Conservation (phyloP, 1,139 yeast species). For the Diutina catenulata region DNA sequence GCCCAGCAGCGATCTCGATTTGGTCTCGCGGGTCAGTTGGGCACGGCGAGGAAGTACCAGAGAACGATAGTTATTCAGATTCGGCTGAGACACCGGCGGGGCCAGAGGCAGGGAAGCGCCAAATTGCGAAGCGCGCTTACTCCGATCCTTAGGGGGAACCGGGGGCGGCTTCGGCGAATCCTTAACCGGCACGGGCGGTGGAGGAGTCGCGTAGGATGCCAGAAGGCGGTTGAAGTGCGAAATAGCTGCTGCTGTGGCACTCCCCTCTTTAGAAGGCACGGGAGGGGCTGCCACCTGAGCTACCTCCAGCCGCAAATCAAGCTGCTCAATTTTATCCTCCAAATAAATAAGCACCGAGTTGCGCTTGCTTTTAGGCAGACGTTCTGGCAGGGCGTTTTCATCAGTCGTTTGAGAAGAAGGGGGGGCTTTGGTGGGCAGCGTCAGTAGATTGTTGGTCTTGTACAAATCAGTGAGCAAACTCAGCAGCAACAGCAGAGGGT, state of each 20-base stretch:
- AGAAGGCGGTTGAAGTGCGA: background rate
- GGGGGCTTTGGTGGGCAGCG: slow-evolving; percentile 4
- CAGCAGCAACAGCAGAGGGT: slow-evolving; percentile 43
- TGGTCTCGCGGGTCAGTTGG: background rate
- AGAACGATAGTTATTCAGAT: too few species aligned
- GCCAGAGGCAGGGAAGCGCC: background rate
- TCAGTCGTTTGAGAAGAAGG: slow-evolving; percentile 4
- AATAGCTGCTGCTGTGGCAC: background rate
- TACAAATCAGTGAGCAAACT: slow-evolving; percentile 9
- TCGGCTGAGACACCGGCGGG: too few species aligned
- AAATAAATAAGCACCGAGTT: slow-evolving; percentile 34
- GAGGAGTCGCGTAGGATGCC: too few species aligned
- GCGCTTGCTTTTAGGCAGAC: slow-evolving; percentile 18
- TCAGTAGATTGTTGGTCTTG: background rate
- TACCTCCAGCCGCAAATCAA: slow-evolving; percentile 8
- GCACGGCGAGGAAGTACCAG: background rate
- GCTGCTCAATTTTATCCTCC: slow-evolving; percentile 35
- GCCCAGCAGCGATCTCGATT: background rate
- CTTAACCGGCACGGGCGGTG: background rate
- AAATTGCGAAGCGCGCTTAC: background rate
- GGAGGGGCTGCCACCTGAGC: background rate
- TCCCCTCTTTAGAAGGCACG: background rate
- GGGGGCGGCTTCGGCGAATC: slow-evolving; percentile 1
- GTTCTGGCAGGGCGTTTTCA: slow-evolving; percentile 5
- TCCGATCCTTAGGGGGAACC: slow-evolving; percentile 2